Evolutionary conservation across 2,329 filamentous ascomycete genomes (phyloP).

Genomic region (Penicillium sclerotigenum): DNA sequence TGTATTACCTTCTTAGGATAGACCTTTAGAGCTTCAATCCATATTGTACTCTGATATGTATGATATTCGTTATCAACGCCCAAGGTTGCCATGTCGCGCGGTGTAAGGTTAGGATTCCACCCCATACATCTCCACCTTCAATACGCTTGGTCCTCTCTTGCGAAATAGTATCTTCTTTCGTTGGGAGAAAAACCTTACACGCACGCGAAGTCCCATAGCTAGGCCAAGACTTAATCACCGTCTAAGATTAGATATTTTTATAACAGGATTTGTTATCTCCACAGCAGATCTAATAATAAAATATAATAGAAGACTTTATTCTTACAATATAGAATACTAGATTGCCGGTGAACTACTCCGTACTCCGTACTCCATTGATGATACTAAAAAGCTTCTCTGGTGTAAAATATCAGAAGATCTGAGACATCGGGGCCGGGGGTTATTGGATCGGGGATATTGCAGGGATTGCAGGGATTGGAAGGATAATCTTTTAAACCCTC

Average conservation of each 20-base stretch:
- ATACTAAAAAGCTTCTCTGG: neutral
- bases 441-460: neutral
- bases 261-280: neutral
- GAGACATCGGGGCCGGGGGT: neutral
- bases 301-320: neutral
- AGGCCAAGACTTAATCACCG: neutral
- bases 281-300: neutral
- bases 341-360: neutral
- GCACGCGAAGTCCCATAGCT: neutral
- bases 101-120: too few species aligned
- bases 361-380: neutral
- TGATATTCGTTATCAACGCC: neutral
- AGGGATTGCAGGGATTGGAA: too few species aligned
- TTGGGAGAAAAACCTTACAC: neutral
- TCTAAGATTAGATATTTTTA: too few species aligned
- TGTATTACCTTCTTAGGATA: slow-evolving; percentile 17
- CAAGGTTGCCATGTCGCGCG: too few species aligned
- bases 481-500: too few species aligned
- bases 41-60: slow-evolving; percentile 20
- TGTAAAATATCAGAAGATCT: neutral
- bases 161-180: neutral
- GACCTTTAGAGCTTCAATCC: slow-evolving; percentile 17
- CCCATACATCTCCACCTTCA: neutral
- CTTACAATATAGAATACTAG: neutral
- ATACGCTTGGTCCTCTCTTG: neutral